A percentile compares a stretch with the other conserved stretches of the same genome.
These are phyloP conservation scores for Rhodamnia argentea DNA, from an alignment of 345 rosid species.

Conservation along the genomic window DNA sequence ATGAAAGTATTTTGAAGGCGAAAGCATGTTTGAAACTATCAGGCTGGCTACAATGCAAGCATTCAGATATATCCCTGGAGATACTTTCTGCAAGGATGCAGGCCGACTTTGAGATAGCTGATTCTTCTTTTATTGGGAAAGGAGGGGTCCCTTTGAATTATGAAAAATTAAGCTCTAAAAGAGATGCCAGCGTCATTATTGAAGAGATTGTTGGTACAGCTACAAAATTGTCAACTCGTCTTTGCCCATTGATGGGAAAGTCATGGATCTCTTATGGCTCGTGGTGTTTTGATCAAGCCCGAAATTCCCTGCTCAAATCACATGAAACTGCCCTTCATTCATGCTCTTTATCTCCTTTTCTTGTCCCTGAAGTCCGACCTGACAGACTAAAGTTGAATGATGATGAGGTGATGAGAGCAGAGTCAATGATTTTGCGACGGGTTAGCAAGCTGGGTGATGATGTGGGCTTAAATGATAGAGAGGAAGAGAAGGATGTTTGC, in stretches of 20 bases:
- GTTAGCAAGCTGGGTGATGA: slow-evolving; percentile 20
- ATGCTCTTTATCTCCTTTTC: slow-evolving; percentile 48
- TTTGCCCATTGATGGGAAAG: slow-evolving; percentile 81
- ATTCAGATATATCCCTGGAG: slow-evolving; percentile 32
- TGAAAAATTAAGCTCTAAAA: slow-evolving; percentile 21
- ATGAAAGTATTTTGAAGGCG: slow-evolving; percentile 57
- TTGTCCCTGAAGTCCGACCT: slow-evolving; percentile 48
- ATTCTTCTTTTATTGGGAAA: slow-evolving; percentile 15
- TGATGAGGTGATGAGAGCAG: slow-evolving; percentile 49
- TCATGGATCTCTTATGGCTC: slow-evolving; percentile 91
- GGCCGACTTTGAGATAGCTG: slow-evolving; percentile 30
- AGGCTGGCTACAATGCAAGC: slow-evolving; percentile 56
- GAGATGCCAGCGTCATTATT: slow-evolving; percentile 19
- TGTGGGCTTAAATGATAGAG: slow-evolving; percentile 12
- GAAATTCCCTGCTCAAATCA: slow-evolving; percentile 27
- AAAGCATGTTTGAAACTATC: slow-evolving; percentile 88
- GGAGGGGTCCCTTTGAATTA: slow-evolving; percentile 11
- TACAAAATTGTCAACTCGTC: slow-evolving; percentile 69
- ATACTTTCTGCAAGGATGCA: slow-evolving; percentile 37
- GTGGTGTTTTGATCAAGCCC: slow-evolving; percentile 86
- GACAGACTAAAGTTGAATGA: slow-evolving; percentile 59
- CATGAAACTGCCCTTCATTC: slow-evolving; percentile 28
- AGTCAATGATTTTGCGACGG: slow-evolving; percentile 28
- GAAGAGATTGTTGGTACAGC: slow-evolving; percentile 72
- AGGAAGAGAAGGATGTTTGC: slow-evolving; percentile 12